These are phyloP conservation scores for Pistacia atlantica DNA, from an alignment of 345 rosid species.

Conservation along the genomic window DNA sequence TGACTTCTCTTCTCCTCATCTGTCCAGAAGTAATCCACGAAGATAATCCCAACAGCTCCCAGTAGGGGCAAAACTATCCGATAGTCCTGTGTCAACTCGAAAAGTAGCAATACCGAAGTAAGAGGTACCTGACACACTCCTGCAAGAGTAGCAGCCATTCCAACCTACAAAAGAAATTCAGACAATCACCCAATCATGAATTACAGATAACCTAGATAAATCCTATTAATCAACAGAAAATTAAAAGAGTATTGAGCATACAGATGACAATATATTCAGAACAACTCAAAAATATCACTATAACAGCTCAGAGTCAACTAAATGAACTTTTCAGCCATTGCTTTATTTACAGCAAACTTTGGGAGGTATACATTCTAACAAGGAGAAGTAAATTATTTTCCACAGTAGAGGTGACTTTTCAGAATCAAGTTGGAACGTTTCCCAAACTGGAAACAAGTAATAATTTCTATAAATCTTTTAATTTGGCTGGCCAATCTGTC, in stretches of 20 bases:
- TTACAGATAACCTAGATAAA: no score
- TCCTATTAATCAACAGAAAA: no score
- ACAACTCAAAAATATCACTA: neutral
- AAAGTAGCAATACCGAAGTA: slow-evolving; percentile 83
- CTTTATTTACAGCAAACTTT: neutral
- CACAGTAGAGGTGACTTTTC: no score
- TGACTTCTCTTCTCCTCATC: slow-evolving; percentile 56
- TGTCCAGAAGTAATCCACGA: slow-evolving; percentile 92
- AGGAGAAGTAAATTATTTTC: no score
- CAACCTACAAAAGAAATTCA: slow-evolving; percentile 60
- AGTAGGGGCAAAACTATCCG: slow-evolving; percentile 86
- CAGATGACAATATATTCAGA: neutral
- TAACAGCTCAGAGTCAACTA: neutral
- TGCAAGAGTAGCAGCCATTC: slow-evolving; percentile 99
- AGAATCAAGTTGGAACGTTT: neutral
- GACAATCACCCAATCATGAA: slow-evolving; percentile 3
- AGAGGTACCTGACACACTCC: slow-evolving; percentile 99
- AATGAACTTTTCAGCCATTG: neutral
- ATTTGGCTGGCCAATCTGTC: slow-evolving; percentile 3
- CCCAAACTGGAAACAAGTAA: neutral
- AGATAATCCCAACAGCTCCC: slow-evolving; percentile 93
- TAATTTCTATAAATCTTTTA: no score
- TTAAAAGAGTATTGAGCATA: no score
- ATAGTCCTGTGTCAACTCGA: slow-evolving; percentile 92
- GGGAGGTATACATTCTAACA: neutral